Percentiles rank a stretch among this genome's conserved stretches.
Conservation (phyloP, 106 monocot species). For the Dioscorea zingiberensis region DNA sequence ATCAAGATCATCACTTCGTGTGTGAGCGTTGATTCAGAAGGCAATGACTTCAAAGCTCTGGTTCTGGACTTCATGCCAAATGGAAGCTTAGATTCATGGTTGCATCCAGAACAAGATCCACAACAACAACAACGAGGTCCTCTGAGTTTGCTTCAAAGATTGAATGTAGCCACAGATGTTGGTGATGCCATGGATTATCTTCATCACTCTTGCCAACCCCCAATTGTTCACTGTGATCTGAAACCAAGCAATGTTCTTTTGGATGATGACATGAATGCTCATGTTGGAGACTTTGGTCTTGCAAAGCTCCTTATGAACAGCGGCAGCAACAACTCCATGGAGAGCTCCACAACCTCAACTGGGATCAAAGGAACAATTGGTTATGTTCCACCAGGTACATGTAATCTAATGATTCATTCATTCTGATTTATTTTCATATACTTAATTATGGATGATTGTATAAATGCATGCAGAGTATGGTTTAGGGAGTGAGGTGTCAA, state of each 20-base stretch:
- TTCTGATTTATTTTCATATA: no score
- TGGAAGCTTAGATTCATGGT: slow-evolving; percentile 7
- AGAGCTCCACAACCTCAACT: not conserved
- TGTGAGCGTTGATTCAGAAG: not conserved
- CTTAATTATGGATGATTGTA: no score
- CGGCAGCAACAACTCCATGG: not conserved
- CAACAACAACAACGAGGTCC: not conserved
- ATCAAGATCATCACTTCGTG: slow-evolving; percentile 11
- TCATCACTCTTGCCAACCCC: slow-evolving; percentile 2
- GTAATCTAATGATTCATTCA: not conserved
- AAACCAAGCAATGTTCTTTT: slow-evolving; percentile 16
- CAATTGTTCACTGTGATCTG: slow-evolving; percentile 2
- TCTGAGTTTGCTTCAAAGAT: not conserved
- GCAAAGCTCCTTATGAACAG: slow-evolving; percentile 11
- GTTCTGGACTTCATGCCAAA: slow-evolving; percentile 12
- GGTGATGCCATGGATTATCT: not conserved
- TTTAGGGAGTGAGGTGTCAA: not conserved
- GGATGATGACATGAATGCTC: slow-evolving; percentile 25
- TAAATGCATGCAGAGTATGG: slow-evolving; percentile 15
- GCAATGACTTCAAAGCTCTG: slow-evolving; percentile 9
- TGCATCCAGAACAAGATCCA: not conserved
- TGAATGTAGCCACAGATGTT: slow-evolving; percentile 5
- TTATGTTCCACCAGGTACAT: slow-evolving; percentile 32
- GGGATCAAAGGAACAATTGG: slow-evolving; percentile 29
- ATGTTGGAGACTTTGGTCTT: slow-evolving; percentile 21